Base-by-base conservation (phyloP, 2,329 filamentous ascomycete genomes). In the Monilinia polystroma region DNA sequence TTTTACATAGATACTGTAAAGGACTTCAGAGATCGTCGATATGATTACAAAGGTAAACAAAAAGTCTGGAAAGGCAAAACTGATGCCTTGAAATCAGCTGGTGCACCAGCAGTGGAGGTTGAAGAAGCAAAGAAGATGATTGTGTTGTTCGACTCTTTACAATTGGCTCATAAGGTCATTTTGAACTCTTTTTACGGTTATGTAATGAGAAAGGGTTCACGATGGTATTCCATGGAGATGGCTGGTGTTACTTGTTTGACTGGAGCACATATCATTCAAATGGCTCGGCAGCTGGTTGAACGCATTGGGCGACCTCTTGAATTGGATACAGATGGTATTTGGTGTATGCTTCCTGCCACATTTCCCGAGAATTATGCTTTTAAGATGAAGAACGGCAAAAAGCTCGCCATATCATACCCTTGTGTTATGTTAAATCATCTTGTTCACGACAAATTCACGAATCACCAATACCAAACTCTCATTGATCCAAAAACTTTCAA, bases 221-320 rank as follows among this genome's bases (percentile, higher is more conserved):
- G 95, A 66, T 99, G 95, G 95, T 99, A 99, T 77, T 99, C 95
- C 23, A 89, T 99, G 85, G 95, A 99, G 77, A 99, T 99, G 95
- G 95, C 96, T 20, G 95, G 95, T 73, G 95, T 99, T 5, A 99
- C 95, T 53, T 99, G 95, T 80, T 81, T 99, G 77, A 99, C 95
- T 1, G 95, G 95, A 69, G 95, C 95, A 43, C 91, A 89, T 53
- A 99, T 99, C 76, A 99, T 99, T 77, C 95, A 99, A 76, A 88
- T 99, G 85, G 96, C 95, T 23, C 87, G 94, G 75, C 90, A 95
- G 73, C 85, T 99, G 2, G 94, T 99, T 4, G 95, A 99, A 76
- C 87, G 95, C 10, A 91, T 99, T 49, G 95, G 95, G 32, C 86
- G 95, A 66, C 95, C 95, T 0, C 83, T 99, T 63, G 95, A 99